Conservation (phyloP, 108 stramenopile species). For the Mediolabrus comicus region DNA sequence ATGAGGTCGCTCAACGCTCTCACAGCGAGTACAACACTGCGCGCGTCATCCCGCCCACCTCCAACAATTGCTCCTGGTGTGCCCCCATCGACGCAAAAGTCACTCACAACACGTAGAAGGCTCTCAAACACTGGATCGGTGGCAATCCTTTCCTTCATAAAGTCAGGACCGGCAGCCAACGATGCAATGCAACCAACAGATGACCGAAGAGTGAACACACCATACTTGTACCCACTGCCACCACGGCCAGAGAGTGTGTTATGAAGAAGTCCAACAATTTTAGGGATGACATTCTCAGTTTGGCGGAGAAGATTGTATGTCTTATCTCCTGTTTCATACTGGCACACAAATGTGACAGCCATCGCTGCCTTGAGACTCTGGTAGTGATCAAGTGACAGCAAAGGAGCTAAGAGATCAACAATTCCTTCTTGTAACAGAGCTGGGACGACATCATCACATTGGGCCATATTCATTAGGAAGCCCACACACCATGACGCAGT, state of each 20-base stretch:
- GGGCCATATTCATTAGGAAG: constrained; percentile 92
- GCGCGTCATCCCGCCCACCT: constrained; percentile 80
- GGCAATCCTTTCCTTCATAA: constrained; percentile 90
- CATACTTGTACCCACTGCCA: constrained; percentile 91
- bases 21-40: constrained; percentile 84
- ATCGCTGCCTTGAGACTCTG: constrained; percentile 92
- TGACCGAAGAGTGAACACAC: constrained; percentile 86
- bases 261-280: constrained; percentile 84
- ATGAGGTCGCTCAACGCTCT: constrained; percentile 73
- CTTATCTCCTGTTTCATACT: constrained; percentile 87
- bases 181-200: constrained; percentile 89
- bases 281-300: constrained; percentile 91
- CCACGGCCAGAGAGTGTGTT: constrained; percentile 87
- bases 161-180: constrained; percentile 87
- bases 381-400: constrained; percentile 87
- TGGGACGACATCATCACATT: constrained; percentile 89
- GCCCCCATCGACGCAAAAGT: constrained; percentile 91
- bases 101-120: constrained; percentile 78
- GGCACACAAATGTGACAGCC: constrained; percentile 90
- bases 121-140: constrained; percentile 86
- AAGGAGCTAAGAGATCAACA: constrained; percentile 84
- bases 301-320: constrained; percentile 87
- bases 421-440: constrained; percentile 80
- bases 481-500: constrained; percentile 93
- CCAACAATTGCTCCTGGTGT: constrained; percentile 89